phyloP scores from a whole-genome alignment of 1,139 yeast species.

The Kurtzmaniella natalensis region DNA sequence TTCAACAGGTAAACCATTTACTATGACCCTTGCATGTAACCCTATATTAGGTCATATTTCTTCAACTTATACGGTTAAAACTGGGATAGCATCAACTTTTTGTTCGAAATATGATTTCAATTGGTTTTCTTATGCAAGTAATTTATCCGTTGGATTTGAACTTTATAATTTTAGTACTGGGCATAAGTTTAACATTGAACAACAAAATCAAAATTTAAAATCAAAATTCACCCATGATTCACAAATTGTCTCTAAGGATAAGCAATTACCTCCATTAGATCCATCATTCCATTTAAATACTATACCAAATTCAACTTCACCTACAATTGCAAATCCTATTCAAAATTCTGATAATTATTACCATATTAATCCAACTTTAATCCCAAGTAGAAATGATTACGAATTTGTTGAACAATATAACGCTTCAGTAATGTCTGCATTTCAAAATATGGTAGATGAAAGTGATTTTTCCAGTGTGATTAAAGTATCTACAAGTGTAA shows the following conservation, averaged over 20 bases:
- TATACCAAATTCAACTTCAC: not conserved
- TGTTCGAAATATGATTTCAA: constrained; percentile 88
- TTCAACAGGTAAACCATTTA: constrained; percentile 81
- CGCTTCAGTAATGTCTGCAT: constrained; percentile 47
- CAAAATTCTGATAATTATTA: constrained; percentile 22
- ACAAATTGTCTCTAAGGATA: no score
- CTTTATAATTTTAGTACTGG: constrained; percentile 50
- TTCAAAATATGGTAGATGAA: constrained; percentile 47
- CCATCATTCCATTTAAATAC: not conserved
- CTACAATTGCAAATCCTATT: constrained; percentile 14
- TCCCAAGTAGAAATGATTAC: constrained; percentile 12
- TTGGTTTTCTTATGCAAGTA: constrained; percentile 84
- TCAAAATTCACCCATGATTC: constrained; percentile 1
- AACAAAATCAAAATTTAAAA: not conserved
- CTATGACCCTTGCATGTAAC: constrained; percentile 81
- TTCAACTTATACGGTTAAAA: constrained; percentile 82
- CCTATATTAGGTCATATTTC: constrained; percentile 90
- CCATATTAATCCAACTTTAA: constrained; percentile 22
- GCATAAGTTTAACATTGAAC: constrained; percentile 3
- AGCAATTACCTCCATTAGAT: not conserved
- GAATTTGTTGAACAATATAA: constrained; percentile 12
- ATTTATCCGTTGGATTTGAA: constrained; percentile 82
- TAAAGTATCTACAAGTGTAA: constrained; percentile 69
- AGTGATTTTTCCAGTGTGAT: constrained; percentile 66
- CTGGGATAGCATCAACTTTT: constrained; percentile 72